Percentiles rank a stretch among this genome's conserved stretches.
Evolutionary conservation across 2,329 filamentous ascomycete genomes (phyloP).

Genomic region (Huntiella moniliformis): DNA sequence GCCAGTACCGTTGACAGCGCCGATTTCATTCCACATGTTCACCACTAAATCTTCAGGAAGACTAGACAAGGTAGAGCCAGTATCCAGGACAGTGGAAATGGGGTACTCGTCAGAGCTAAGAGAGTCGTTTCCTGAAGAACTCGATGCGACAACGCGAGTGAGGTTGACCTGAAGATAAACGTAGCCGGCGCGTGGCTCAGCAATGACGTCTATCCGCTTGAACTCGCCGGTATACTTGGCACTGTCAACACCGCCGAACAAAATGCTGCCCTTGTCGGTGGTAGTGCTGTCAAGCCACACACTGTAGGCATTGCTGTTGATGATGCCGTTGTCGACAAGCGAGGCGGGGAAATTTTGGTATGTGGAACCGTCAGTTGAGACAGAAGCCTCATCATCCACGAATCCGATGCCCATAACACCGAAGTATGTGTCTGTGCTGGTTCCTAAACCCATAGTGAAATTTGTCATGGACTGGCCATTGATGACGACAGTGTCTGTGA

Average conservation of each 20-base stretch:
- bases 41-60: slow-evolving; percentile 41
- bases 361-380: slow-evolving; percentile 10
- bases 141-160: slow-evolving; percentile 28
- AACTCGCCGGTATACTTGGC: slow-evolving; percentile 51
- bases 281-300: slow-evolving; percentile 45
- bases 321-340: slow-evolving; percentile 42
- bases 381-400: slow-evolving; percentile 30
- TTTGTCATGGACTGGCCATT: slow-evolving; percentile 32
- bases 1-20: slow-evolving; percentile 25
- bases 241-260: slow-evolving; percentile 68
- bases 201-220: slow-evolving; percentile 36
- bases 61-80: slow-evolving; percentile 54
- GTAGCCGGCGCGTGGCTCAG: slow-evolving; percentile 23
- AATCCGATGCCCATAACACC: slow-evolving; percentile 45
- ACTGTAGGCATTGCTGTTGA: slow-evolving; percentile 51
- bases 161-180: slow-evolving; percentile 30
- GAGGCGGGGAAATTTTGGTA: slow-evolving; percentile 45
- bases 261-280: slow-evolving; percentile 47
- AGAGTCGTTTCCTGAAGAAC: slow-evolving; percentile 29
- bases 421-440: slow-evolving; percentile 33
- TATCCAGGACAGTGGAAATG: slow-evolving; percentile 50
- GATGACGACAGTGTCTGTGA: slow-evolving; percentile 36
- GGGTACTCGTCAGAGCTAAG: slow-evolving; percentile 26
- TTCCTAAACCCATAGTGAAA: slow-evolving; percentile 39
- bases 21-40: slow-evolving; percentile 35